These are phyloP conservation scores for Syzygium aqueum DNA, from an alignment of 345 rosid species.

Conservation along the genomic window DNA sequence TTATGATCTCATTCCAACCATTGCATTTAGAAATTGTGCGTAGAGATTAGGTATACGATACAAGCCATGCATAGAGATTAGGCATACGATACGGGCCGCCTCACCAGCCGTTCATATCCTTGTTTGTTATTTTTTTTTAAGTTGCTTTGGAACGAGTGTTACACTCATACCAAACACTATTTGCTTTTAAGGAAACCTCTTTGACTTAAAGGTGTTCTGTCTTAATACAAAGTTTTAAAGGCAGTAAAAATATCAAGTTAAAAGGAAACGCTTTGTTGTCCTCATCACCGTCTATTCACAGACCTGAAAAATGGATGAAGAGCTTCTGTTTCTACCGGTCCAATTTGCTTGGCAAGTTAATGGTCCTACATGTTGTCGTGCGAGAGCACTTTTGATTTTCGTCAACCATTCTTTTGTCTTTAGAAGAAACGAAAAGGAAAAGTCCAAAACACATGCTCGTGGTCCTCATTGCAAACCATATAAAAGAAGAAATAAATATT, in stretches of 20 bases:
- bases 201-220: neutral
- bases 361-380: neutral
- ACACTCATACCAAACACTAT: neutral
- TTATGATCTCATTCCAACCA: neutral
- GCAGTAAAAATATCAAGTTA: neutral
- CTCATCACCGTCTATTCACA: neutral
- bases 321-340: neutral
- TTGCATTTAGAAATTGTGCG: neutral
- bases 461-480: neutral
- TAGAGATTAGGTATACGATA: neutral
- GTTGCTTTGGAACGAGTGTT: neutral
- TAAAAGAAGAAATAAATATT: neutral
- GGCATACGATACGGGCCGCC: neutral
- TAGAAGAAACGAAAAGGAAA: neutral
- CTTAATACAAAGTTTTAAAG: neutral
- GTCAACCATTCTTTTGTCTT: neutral
- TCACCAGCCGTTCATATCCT: neutral
- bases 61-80: neutral
- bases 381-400: neutral
- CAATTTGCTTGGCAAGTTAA: neutral
- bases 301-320: neutral
- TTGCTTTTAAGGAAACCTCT: neutral
- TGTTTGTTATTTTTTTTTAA: neutral
- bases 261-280: neutral
- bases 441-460: neutral